A percentile compares a stretch with the other conserved stretches of the same genome.
These are phyloP conservation scores for Phytophthora capsici DNA, from an alignment of 352 stramenopile genomes.

Conservation along the genomic window DNA sequence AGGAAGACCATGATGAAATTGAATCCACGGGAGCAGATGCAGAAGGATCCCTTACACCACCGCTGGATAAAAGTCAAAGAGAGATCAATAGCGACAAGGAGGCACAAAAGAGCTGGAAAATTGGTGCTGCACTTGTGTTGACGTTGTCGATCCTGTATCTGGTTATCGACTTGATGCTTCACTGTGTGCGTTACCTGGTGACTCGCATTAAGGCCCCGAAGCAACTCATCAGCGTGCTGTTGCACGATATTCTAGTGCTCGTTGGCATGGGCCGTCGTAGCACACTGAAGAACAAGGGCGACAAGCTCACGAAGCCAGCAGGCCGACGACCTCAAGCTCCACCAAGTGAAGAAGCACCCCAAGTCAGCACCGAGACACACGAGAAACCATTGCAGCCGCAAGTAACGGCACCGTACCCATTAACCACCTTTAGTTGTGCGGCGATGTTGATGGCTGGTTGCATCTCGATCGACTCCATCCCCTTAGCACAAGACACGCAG, in stretches of 20 bases:
- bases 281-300: slow-evolving; percentile 1
- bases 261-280: slow-evolving; percentile 1
- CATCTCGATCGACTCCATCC: slow-evolving; percentile 20
- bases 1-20: background rate
- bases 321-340: background rate
- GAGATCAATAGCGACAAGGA: background rate
- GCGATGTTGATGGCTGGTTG: slow-evolving; percentile 46
- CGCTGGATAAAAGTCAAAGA: background rate
- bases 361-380: background rate
- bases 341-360: background rate
- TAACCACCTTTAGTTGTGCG: slow-evolving; percentile 46
- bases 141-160: slow-evolving; percentile 36
- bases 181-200: slow-evolving; percentile 8
- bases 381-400: slow-evolving; percentile 2
- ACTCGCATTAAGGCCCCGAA: slow-evolving; percentile 10
- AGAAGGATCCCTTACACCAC: background rate
- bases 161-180: slow-evolving; percentile 26
- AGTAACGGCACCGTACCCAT: background rate
- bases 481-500: background rate
- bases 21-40: background rate
- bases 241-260: slow-evolving; percentile 14
- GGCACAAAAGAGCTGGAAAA: slow-evolving; percentile 16
- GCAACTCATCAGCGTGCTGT: background rate
- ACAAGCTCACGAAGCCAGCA: slow-evolving; percentile 14
- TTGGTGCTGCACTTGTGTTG: slow-evolving; percentile 30